phyloP scores from a whole-genome alignment of 192 early-diverging fungal species.

The Gryganskiella cystojenkinii region DNA sequence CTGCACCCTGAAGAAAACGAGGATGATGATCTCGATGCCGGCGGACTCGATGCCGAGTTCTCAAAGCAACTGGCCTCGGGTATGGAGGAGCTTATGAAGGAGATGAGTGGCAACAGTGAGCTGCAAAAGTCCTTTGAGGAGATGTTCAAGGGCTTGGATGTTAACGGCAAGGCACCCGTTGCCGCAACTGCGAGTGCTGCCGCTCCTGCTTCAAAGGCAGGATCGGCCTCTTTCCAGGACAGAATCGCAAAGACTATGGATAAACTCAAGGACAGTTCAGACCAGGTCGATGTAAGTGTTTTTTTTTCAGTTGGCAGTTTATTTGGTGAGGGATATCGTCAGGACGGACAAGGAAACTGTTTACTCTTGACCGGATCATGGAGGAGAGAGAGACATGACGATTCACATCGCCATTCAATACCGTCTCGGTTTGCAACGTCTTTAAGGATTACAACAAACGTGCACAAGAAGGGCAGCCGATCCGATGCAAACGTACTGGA shows the following conservation, averaged over 20 bases:
- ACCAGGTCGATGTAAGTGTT: constrained; percentile 80
- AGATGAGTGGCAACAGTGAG: constrained; percentile 65
- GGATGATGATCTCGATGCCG: constrained; percentile 33
- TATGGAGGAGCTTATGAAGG: constrained; percentile 84
- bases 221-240: constrained; percentile 79
- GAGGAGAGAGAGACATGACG: too few relatives aligned
- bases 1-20: constrained; percentile 32
- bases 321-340: too few relatives aligned
- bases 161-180: constrained; percentile 25
- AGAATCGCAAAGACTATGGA: constrained; percentile 90
- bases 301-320: too few relatives aligned
- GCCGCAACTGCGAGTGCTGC: constrained; percentile 11
- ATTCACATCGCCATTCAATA: too few relatives aligned
- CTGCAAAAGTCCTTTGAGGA: constrained; percentile 65
- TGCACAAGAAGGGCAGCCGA: too few relatives aligned
- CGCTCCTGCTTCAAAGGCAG: constrained; percentile 10
- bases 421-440: too few relatives aligned
- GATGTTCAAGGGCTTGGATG: constrained; percentile 60
- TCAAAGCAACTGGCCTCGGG: constrained; percentile 77
- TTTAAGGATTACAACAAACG: too few relatives aligned
- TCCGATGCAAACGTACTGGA: too few relatives aligned
- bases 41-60: constrained; percentile 75
- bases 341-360: neutral
- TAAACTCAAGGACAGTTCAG: constrained; percentile 87
- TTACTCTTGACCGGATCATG: neutral